Evolutionary conservation across 495 filamentous ascomycete genomes (phyloP).

Genomic region (Penicillium cosmopolitanum): DNA sequence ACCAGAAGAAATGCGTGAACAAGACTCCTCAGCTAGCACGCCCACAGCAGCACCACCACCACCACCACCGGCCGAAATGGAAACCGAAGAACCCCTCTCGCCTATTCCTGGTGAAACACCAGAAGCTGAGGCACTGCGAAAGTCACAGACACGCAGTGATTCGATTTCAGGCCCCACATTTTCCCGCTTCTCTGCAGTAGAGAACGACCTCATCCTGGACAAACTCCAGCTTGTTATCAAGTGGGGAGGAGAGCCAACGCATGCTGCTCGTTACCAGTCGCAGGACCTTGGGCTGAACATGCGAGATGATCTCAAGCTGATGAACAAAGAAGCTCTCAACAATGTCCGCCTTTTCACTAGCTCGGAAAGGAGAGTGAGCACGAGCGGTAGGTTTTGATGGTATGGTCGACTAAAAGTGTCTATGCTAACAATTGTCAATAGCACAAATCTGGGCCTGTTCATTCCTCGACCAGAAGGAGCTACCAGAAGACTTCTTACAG

Average conservation of each 20-base stretch:
- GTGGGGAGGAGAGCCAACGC: constrained; percentile 98
- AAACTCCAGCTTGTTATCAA: constrained; percentile 98
- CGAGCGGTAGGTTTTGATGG: constrained; percentile 63
- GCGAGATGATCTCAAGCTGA: constrained; percentile 89
- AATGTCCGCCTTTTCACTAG: constrained; percentile 93
- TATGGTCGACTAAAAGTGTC: neutral
- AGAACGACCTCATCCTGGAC: constrained; percentile 87
- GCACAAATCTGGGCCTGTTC: constrained; percentile 95
- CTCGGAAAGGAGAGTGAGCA: constrained; percentile 90
- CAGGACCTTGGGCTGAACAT: constrained; percentile 94
- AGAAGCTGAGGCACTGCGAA: constrained; percentile 33
- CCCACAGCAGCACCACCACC: neutral
- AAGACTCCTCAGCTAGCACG: constrained; percentile 18
- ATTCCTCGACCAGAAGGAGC: constrained; percentile 85
- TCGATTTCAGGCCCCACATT: constrained; percentile 85
- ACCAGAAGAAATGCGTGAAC: constrained; percentile 53
- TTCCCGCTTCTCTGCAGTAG: constrained; percentile 85
- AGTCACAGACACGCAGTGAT: constrained; percentile 67
- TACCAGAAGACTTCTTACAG: constrained; percentile 80
- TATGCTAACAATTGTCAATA: constrained; percentile 30
- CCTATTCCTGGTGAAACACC: constrained; percentile 22
- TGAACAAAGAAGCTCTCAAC: constrained; percentile 88
- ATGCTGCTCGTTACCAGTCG: constrained; percentile 93
- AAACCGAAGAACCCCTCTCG: constrained; percentile 28
- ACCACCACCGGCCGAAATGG: constrained; percentile 11